Percentiles rank a stretch among this genome's conserved stretches.
phyloP scores from a whole-genome alignment of 352 stramenopile species.

The Globisporangium solare region DNA sequence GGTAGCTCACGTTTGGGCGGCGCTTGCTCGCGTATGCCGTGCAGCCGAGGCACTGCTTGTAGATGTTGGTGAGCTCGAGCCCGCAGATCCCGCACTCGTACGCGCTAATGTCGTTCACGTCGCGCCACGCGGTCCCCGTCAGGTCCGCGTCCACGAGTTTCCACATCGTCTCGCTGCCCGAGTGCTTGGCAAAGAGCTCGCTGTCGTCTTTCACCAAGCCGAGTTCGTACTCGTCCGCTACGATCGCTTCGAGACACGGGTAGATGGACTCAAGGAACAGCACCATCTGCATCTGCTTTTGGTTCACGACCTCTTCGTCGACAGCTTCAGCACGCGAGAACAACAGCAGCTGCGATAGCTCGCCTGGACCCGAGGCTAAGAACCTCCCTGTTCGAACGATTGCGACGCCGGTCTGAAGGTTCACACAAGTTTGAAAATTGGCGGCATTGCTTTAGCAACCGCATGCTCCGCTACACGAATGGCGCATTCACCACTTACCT shows the following conservation, averaged over 20 bases:
- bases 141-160: slow-evolving; percentile 61
- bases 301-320: slow-evolving; percentile 46
- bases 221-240: slow-evolving; percentile 70
- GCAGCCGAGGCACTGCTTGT: slow-evolving; percentile 83
- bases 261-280: slow-evolving; percentile 79
- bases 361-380: slow-evolving; percentile 39
- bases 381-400: slow-evolving; percentile 76
- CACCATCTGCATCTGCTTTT: slow-evolving; percentile 77
- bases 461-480: too few species aligned
- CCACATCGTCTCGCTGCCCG: slow-evolving; percentile 72
- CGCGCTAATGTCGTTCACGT: slow-evolving; percentile 24
- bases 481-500: slow-evolving; percentile 27
- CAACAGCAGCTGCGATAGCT: slow-evolving; percentile 36
- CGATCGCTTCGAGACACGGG: slow-evolving; percentile 69
- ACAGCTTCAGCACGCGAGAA: slow-evolving; percentile 36
- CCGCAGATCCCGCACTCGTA: slow-evolving; percentile 66
- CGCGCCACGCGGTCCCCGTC: slow-evolving; percentile 1
- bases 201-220: slow-evolving; percentile 62
- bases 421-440: background rate
- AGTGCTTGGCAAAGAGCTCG: slow-evolving; percentile 67
- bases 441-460: background rate
- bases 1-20: slow-evolving; percentile 61
- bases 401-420: slow-evolving; percentile 40
- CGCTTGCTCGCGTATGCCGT: slow-evolving; percentile 53
- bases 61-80: slow-evolving; percentile 78